Evolutionary conservation across 2,329 filamentous ascomycete species (phyloP).

Genomic region (Hypoxylon sp.): DNA sequence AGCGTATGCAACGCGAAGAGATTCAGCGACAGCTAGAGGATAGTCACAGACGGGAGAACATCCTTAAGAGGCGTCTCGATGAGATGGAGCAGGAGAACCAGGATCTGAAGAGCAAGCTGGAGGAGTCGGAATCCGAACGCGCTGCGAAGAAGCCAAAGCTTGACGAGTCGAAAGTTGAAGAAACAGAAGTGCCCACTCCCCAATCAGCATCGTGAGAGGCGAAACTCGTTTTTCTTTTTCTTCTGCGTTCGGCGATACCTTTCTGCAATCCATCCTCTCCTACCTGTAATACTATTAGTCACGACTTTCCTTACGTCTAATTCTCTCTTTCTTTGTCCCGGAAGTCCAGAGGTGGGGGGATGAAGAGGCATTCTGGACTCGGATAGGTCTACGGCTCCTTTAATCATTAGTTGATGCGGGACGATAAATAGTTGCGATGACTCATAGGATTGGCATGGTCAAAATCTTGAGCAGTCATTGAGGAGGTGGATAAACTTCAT

Average conservation of each 20-base stretch:
- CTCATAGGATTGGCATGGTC: slow-evolving; percentile 29
- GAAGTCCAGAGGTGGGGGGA: slow-evolving; percentile 39
- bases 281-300: slow-evolving; percentile 49
- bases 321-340: slow-evolving; percentile 36
- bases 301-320: slow-evolving; percentile 44
- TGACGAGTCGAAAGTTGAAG: slow-evolving; percentile 47
- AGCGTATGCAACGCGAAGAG: slow-evolving; percentile 70
- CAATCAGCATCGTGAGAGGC: slow-evolving; percentile 45
- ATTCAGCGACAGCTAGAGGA: slow-evolving; percentile 77
- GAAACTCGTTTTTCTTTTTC: slow-evolving; percentile 5
- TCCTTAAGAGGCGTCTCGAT: slow-evolving; percentile 84
- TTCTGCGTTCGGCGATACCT: slow-evolving; percentile 32
- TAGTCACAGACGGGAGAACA: slow-evolving; percentile 82
- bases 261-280: slow-evolving; percentile 27
- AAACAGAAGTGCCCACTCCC: slow-evolving; percentile 46
- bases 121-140: slow-evolving; percentile 48
- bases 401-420: slow-evolving; percentile 46
- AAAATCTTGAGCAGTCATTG: slow-evolving; percentile 32
- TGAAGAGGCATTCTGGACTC: slow-evolving; percentile 36
- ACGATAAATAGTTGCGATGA: slow-evolving; percentile 32
- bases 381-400: slow-evolving; percentile 37
- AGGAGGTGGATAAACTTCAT: slow-evolving; percentile 32
- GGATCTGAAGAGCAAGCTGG: slow-evolving; percentile 52
- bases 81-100: slow-evolving; percentile 76
- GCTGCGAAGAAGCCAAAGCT: slow-evolving; percentile 50